Conservation (phyloP, 2,329 filamentous ascomycete species). For the Kalmusia sp. region DNA sequence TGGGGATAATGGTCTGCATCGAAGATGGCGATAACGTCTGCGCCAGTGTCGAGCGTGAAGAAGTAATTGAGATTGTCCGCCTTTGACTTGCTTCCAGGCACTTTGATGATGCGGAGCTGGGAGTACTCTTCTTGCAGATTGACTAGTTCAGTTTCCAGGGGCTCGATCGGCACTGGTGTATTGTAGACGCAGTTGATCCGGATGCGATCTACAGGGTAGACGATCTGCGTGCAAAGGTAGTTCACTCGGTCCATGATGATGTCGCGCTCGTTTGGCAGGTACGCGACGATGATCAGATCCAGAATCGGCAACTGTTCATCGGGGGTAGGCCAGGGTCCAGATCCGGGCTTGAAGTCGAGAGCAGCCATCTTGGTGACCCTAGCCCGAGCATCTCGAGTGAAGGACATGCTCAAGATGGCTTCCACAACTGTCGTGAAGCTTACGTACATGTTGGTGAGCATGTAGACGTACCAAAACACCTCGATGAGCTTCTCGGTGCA, state of each 20-base stretch:
- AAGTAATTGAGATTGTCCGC: slow-evolving; percentile 57
- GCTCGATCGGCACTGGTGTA: slow-evolving; percentile 52
- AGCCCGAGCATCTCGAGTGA: slow-evolving; percentile 35
- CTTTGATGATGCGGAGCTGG: slow-evolving; percentile 52
- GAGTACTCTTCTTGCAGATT: slow-evolving; percentile 43
- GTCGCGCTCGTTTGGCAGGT: slow-evolving; percentile 56
- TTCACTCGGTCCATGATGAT: slow-evolving; percentile 54
- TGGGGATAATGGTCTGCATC: slow-evolving; percentile 57
- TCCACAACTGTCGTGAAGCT: slow-evolving; percentile 47
- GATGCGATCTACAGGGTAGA: slow-evolving; percentile 52
- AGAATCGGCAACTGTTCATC: slow-evolving; percentile 48
- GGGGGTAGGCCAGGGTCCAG: slow-evolving; percentile 42
- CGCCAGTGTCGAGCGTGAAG: slow-evolving; percentile 48
- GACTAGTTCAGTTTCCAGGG: slow-evolving; percentile 49
- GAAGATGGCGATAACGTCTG: slow-evolving; percentile 53
- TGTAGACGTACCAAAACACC: slow-evolving; percentile 49
- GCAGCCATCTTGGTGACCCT: slow-evolving; percentile 35
- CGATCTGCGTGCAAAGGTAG: slow-evolving; percentile 52
- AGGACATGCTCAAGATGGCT: slow-evolving; percentile 39
- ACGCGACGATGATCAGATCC: slow-evolving; percentile 55
- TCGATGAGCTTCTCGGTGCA: slow-evolving; percentile 34
- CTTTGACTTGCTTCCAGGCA: slow-evolving; percentile 54
- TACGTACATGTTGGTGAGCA: slow-evolving; percentile 49
- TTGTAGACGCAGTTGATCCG: slow-evolving; percentile 56
- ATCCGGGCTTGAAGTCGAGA: slow-evolving; percentile 29